These are phyloP conservation scores for Globisporangium solare DNA, from an alignment of 352 stramenopile genomes.

Conservation along the genomic window DNA sequence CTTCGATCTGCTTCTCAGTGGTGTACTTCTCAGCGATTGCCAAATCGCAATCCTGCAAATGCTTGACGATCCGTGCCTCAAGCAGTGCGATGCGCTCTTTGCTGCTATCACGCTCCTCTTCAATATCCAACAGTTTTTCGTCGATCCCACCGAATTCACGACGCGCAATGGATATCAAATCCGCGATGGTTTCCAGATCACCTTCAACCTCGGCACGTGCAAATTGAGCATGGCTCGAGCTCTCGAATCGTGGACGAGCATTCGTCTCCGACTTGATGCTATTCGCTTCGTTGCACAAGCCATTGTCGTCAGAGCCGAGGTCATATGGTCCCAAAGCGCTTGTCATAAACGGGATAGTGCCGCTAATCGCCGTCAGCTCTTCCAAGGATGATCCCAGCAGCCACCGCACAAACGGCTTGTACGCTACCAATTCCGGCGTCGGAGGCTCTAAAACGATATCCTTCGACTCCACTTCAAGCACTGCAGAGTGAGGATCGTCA, in stretches of 20 bases:
- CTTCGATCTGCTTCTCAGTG: conserved; percentile 57
- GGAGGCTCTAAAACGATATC: conserved; percentile 25
- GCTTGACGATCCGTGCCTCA: conserved; percentile 68
- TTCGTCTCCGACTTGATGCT: conserved; percentile 1
- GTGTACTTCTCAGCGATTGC: conserved; percentile 71
- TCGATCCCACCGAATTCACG: conserved; percentile 40
- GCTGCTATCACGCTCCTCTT: conserved; percentile 39
- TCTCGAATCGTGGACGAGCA: not conserved
- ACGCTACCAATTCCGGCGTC: conserved; percentile 30
- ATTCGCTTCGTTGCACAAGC: not conserved
- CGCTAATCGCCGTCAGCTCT: conserved; percentile 34
- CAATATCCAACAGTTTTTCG: conserved; percentile 33
- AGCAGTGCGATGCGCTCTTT: conserved; percentile 50
- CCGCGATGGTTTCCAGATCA: conserved; percentile 37
- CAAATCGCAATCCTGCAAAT: conserved; percentile 65
- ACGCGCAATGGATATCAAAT: conserved; percentile 41
- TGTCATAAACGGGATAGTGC: conserved; percentile 18
- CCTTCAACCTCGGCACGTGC: conserved; percentile 41
- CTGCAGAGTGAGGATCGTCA: not conserved
- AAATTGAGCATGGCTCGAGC: conserved; percentile 17
- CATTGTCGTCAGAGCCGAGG: not conserved
- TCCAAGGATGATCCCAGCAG: conserved; percentile 39
- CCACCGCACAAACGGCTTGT: conserved; percentile 59
- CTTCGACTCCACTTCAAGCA: conserved; percentile 10
- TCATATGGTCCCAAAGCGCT: not conserved